Evolutionary conservation across 2,329 filamentous ascomycete genomes (phyloP), one percentile per base, ranked within the genome.

Genomic region (Pestalotiopsis sp.): DNA sequence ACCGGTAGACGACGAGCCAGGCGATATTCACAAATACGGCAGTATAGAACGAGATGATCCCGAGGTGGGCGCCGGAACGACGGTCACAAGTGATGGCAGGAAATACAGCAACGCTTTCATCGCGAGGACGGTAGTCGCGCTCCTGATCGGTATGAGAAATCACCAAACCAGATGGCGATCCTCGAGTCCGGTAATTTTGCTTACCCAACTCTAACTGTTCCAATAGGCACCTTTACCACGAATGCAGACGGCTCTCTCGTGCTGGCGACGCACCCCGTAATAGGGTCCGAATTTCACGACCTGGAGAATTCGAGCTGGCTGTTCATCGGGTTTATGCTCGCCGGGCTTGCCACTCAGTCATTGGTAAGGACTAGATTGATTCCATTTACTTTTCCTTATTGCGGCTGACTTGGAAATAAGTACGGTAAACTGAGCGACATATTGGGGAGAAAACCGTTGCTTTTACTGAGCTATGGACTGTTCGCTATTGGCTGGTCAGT

Each of bases 221-320:
- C 48, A 35, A 11, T 64, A 77, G 75, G 74, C 6, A 87, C 91
- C 14, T 92, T 93, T 71, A 86, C 92, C 13, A 85, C 86, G 6
- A 89, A 90, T 66, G 85, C 87, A 17, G 91, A 94, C 73, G 79
- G 81, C 0, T 90, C 88, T 1, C 79, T 93, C 0, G 84, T 93
- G 0, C 79, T 93, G 39, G 90, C 91, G 0, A 91, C 90, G 0
- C 88, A 91, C 68, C 85, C 86, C 0, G 81, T 81, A 3, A 89
- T 91, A 65, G 85, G 87, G 0, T 91, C 88, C 10, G 85, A 90
- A 66, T 91, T 91, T 71, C 80, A 85, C 65, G 81, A 83, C 40
- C 74, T 91, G 4, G 83, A 82, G 17, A 83, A 86, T 64, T 88
- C 87, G 3, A 88, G 83, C 68, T 89, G 88, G 86, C 74, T 89